A percentile compares a stretch with the other conserved stretches of the same genome.
Conservation (phyloP, 179 eudicot species). For the Patellifolia procumbens region DNA sequence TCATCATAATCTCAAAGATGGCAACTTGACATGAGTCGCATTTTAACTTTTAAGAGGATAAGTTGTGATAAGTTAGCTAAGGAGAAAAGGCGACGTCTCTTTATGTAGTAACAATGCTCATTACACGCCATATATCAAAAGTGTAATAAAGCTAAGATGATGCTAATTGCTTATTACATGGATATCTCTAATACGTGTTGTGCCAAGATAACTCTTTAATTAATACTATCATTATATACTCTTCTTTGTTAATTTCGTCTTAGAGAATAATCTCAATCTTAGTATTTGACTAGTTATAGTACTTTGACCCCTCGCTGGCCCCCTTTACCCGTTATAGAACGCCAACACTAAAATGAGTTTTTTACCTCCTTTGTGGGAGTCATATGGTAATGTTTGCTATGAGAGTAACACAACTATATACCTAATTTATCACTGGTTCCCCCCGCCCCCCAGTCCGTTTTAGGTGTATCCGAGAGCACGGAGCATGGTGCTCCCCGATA, state of each 20-base stretch:
- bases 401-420: not conserved
- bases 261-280: not conserved
- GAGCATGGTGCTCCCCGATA: no score
- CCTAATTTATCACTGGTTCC: no score
- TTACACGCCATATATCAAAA: conserved; percentile 19
- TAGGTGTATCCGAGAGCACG: no score
- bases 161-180: conserved; percentile 12
- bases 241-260: not conserved
- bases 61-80: conserved; percentile 25
- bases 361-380: not conserved
- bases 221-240: not conserved
- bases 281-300: not conserved
- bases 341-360: not conserved
- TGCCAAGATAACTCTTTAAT: not conserved
- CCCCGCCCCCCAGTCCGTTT: no score
- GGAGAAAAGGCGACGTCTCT: conserved; percentile 18
- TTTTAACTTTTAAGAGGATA: conserved; percentile 24
- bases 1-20: conserved; percentile 11
- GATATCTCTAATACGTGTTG: not conserved
- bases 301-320: not conserved
- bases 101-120: conserved; percentile 9
- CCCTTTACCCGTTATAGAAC: not conserved
- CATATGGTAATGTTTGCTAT: not conserved
- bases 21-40: conserved; percentile 29
- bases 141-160: not conserved